Evolutionary conservation across 2,329 filamentous ascomycete genomes (phyloP), one percentile per base, ranked within the genome.

Genomic region (Xylaria sp.): DNA sequence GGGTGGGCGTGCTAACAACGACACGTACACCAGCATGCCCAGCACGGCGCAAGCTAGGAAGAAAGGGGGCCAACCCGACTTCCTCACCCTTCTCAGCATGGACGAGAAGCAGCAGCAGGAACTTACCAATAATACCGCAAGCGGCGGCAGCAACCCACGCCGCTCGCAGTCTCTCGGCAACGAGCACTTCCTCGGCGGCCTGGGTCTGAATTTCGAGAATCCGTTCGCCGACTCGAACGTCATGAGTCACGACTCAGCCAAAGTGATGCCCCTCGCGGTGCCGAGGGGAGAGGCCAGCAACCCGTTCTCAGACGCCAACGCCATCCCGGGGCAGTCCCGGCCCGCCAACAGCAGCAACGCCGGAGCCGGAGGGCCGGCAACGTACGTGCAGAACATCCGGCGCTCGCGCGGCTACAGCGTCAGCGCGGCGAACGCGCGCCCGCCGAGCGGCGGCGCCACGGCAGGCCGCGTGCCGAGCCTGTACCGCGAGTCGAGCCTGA

Each of bases 171-270:
- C 80, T 60, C 75, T 78, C 17, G 78, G 79, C 19, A 75, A 73
- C 39, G 78, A 80, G n/a, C 78, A 81, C 53, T 82, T 84, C 74
- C 77, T 84, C 4, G 78, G 80, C 12, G 77, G 76, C 1, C 76
- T 85, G 4, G 78, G 76, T 27, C 75, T 84, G 45, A 78, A 78
- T 67, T 78, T 82, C 36, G 77, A 72, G 4, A 70, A 86, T 68
- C 85, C 85, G 2, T 87, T 87, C 72, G 82, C 82, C 14, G 86
- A 88, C 71, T 73, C 75, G 54, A 83, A 86, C 70, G 79, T 79
- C 32, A 72, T 75, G 67, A 71, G 79, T 3, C 79, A 79, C 67
- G 76, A 78, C 50, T 82, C 81, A 1, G 79, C 81, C 56, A 81
- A 81, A 64, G 78, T 81, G 4, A 75, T 77, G 55, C 81, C 82